Evolutionary conservation across 139 green algal species (phyloP).

Genomic region (Chlorella sp.): DNA sequence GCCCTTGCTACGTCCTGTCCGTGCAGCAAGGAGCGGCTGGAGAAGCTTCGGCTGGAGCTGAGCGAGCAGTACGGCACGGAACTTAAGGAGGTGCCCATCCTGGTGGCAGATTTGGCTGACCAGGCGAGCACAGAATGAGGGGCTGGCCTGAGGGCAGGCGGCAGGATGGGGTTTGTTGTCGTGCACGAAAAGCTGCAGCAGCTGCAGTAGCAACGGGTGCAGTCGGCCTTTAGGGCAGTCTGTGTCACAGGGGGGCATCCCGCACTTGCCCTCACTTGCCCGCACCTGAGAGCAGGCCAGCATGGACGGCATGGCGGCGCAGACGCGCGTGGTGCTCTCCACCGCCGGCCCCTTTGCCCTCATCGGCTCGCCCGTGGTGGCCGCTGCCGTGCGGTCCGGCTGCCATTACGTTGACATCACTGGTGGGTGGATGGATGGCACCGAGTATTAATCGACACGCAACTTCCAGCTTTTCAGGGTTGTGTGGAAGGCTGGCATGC

Average conservation of each 20-base stretch:
- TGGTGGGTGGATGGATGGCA: constrained; percentile 40
- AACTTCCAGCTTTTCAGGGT: too few relatives aligned
- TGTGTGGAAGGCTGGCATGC: too few relatives aligned
- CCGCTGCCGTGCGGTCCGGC: constrained; percentile 65
- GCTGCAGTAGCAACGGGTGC: background rate
- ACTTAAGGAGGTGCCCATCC: constrained; percentile 66
- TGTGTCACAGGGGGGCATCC: too few relatives aligned
- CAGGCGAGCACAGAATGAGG: background rate
- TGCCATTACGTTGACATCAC: constrained; percentile 94
- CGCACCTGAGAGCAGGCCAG: constrained; percentile 17
- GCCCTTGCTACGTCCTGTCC: background rate
- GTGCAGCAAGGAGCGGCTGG: constrained; percentile 71
- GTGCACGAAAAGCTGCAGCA: background rate
- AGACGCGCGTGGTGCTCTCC: constrained; percentile 76
- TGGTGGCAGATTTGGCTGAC: constrained; percentile 72
- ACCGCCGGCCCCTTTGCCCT: constrained; percentile 73
- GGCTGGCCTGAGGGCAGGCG: too few relatives aligned
- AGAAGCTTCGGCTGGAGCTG: constrained; percentile 54
- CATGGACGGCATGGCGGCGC: constrained; percentile 56
- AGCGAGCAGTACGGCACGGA: constrained; percentile 32
- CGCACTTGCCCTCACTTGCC: too few relatives aligned
- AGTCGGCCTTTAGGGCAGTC: too few relatives aligned
- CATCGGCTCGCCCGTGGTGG: constrained; percentile 79
- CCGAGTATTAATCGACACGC: too few relatives aligned
- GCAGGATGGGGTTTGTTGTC: background rate